Conservation (phyloP, 163 green algal genomes). For the Volvox carteri region DNA sequence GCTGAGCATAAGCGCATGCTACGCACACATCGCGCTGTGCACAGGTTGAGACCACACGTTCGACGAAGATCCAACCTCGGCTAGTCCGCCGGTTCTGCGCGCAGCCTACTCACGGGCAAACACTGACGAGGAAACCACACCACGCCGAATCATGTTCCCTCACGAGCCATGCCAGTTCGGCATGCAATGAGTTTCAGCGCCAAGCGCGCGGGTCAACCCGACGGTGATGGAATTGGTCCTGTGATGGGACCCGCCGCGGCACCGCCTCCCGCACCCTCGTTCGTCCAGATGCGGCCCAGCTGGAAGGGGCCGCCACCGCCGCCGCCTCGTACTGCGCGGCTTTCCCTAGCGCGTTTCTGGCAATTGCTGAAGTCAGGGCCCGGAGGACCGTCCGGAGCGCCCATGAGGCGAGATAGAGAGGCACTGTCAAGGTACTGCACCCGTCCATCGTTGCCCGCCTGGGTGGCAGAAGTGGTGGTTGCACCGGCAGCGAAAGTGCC, state of each 20-base stretch:
- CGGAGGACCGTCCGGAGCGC: conserved; percentile 8
- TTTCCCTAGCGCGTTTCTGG: not conserved
- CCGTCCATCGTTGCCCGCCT: not conserved
- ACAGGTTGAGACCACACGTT: no score
- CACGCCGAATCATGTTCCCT: no score
- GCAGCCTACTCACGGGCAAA: no score
- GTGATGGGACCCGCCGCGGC: not conserved
- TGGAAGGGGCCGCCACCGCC: not conserved
- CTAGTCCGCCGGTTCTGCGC: no score
- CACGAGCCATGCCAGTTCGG: no score
- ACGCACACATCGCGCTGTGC: no score
- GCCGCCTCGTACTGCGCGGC: no score
- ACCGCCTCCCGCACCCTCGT: not conserved
- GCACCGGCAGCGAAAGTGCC: no score
- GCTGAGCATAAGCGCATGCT: no score
- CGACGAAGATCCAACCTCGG: no score
- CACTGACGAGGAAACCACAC: no score
- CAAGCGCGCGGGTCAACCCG: not conserved
- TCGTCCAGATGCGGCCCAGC: conserved; percentile 38
- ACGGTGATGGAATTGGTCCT: conserved; percentile 3
- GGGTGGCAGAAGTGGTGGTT: not conserved
- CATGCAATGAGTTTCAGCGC: no score
- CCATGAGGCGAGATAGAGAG: conserved; percentile 21
- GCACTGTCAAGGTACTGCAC: conserved; percentile 46
- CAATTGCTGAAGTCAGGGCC: conserved; percentile 39